These are phyloP conservation scores for Wickerhamomyces pijperi DNA, from an alignment of 805 yeast species.

Conservation along the genomic window DNA sequence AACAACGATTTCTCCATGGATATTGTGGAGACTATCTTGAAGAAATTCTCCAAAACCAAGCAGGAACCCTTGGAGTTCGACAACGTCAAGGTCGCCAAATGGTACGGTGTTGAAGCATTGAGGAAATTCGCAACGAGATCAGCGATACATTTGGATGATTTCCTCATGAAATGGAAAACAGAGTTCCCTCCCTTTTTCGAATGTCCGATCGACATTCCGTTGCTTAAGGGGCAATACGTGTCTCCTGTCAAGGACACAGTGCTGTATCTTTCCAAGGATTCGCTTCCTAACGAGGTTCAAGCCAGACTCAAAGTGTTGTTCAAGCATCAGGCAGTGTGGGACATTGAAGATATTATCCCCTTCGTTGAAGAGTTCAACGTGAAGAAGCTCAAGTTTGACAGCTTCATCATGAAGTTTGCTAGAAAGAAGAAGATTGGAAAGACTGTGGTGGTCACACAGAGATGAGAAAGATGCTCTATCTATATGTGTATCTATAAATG, in stretches of 20 bases:
- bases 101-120: neutral
- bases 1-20: conserved; percentile 26
- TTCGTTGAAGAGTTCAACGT: conserved; percentile 48
- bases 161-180: conserved; percentile 53
- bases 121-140: no score
- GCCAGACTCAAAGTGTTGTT: conserved; percentile 43
- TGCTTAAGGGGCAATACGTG: conserved; percentile 45
- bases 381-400: conserved; percentile 42
- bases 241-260: conserved; percentile 35
- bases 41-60: conserved; percentile 28
- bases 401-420: conserved; percentile 53
- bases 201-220: conserved; percentile 42
- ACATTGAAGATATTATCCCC: conserved; percentile 49
- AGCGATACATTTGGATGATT: conserved; percentile 32
- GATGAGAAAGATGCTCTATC: conserved; percentile 2
- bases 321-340: conserved; percentile 47
- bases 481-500: neutral
- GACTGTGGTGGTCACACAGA: conserved; percentile 23
- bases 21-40: conserved; percentile 38
- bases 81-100: conserved; percentile 22
- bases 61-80: conserved; percentile 28
- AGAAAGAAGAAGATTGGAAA: conserved; percentile 37
- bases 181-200: conserved; percentile 53
- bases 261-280: conserved; percentile 37
- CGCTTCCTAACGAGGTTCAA: conserved; percentile 37